Conservation (phyloP, 1,139 yeast species). For the Candida frijolesensis region DNA sequence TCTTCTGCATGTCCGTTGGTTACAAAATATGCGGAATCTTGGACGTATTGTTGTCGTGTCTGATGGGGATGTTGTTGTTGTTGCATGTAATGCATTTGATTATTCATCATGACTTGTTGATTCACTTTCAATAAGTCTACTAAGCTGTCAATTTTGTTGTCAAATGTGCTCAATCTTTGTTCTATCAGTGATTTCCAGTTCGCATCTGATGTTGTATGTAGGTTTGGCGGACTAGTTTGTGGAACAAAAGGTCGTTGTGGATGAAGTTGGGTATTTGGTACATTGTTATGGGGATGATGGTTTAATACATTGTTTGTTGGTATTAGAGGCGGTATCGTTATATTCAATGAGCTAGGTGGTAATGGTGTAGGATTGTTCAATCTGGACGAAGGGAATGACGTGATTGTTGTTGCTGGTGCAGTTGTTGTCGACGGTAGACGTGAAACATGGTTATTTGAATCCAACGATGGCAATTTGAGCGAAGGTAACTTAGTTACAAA, state of each 20-base stretch:
- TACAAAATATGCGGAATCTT: neutral
- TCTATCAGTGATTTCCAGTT: slow-evolving; percentile 52
- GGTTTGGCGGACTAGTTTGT: neutral
- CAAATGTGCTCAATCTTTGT: slow-evolving; percentile 46
- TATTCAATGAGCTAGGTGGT: neutral
- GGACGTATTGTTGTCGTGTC: slow-evolving; percentile 6
- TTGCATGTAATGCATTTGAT: slow-evolving; percentile 17
- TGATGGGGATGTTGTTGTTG: slow-evolving; percentile 11
- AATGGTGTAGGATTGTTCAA: slow-evolving; percentile 5
- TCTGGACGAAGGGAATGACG: neutral
- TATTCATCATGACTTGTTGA: slow-evolving; percentile 30
- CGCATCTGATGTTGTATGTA: slow-evolving; percentile 12
- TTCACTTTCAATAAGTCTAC: slow-evolving; percentile 39
- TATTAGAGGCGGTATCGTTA: neutral
- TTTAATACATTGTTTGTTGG: neutral
- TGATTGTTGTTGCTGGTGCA: neutral
- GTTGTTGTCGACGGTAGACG: slow-evolving; percentile 5
- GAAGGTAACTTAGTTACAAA: slow-evolving; percentile 59
- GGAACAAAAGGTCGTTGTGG: neutral
- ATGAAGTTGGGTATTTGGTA: neutral
- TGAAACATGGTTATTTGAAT: slow-evolving; percentile 2
- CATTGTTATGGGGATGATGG: neutral
- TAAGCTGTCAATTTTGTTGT: slow-evolving; percentile 46
- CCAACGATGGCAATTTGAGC: slow-evolving; percentile 34
- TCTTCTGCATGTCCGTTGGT: slow-evolving; percentile 3